A percentile compares a stretch with the other conserved stretches of the same genome.
Conservation (phyloP, 371 early-diverging fungal species). For the Zancudomyces culisetae region DNA sequence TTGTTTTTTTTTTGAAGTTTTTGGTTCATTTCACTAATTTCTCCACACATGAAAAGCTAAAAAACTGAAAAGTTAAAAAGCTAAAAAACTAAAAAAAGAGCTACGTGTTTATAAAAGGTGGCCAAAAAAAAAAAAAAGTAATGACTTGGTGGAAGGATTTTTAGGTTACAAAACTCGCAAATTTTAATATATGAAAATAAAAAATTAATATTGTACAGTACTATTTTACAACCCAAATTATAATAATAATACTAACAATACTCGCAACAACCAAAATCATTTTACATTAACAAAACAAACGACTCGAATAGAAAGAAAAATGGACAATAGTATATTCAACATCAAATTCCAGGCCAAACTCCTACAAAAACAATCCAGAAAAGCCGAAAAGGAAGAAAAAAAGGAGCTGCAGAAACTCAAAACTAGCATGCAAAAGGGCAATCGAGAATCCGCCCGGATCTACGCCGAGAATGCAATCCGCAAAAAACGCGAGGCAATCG, state of each 20-base stretch:
- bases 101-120: too few relatives aligned
- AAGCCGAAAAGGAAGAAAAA: conserved; percentile 66
- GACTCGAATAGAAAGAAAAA: not conserved
- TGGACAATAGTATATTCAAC: too few relatives aligned
- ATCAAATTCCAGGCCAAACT: too few relatives aligned
- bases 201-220: not conserved
- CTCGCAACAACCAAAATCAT: not conserved
- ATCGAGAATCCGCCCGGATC: conserved; percentile 83
- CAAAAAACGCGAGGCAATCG: conserved; percentile 85
- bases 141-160: too few relatives aligned
- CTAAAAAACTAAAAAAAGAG: too few relatives aligned
- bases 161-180: too few relatives aligned
- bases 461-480: conserved; percentile 92
- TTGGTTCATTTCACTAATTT: too few relatives aligned
- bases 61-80: too few relatives aligned
- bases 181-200: not conserved
- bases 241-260: not conserved
- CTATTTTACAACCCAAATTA: not conserved
- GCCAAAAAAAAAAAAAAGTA: too few relatives aligned
- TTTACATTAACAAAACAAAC: not conserved
- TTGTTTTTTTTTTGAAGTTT: too few relatives aligned
- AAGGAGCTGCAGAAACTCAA: conserved; percentile 69
- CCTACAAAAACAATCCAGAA: conserved; percentile 64
- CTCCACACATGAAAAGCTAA: too few relatives aligned
- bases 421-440: conserved; percentile 79